These are phyloP conservation scores for Aspergillus bertholletiae DNA, from an alignment of 495 filamentous ascomycete genomes.

Conservation along the genomic window DNA sequence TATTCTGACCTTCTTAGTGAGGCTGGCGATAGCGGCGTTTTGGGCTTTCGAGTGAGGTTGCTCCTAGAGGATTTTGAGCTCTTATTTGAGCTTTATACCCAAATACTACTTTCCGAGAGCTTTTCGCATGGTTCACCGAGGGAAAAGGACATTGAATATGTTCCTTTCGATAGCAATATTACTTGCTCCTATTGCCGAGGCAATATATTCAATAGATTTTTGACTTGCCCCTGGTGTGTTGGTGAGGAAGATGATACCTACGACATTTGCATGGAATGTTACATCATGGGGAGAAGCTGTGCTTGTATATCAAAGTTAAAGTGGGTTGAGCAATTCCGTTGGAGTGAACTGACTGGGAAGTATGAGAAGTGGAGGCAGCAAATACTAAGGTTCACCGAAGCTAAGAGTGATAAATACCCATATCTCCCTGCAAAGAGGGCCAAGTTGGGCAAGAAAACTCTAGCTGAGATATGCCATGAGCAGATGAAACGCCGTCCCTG, in stretches of 20 bases:
- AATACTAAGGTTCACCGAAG: constrained; percentile 64
- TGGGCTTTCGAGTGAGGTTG: constrained; percentile 56
- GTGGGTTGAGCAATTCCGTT: constrained; percentile 91
- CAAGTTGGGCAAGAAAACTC: constrained; percentile 62
- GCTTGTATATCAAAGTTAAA: constrained; percentile 75
- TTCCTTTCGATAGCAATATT: constrained; percentile 80
- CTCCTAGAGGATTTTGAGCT: constrained; percentile 73
- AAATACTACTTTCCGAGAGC: constrained; percentile 78
- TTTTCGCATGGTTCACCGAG: constrained; percentile 60
- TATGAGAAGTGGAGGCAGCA: constrained; percentile 79
- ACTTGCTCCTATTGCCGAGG: constrained; percentile 94
- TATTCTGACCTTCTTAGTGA: constrained; percentile 64
- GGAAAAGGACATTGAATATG: constrained; percentile 63
- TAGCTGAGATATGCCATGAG: constrained; percentile 88
- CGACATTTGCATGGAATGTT: constrained; percentile 97
- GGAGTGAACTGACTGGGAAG: constrained; percentile 70
- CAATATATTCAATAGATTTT: constrained; percentile 95
- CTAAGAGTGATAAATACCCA: constrained; percentile 54
- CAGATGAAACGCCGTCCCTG: constrained; percentile 71
- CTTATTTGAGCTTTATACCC: constrained; percentile 71
- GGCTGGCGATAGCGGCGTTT: constrained; percentile 33
- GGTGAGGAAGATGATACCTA: constrained; percentile 71
- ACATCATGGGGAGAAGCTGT: constrained; percentile 89
- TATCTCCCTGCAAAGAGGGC: constrained; percentile 62
- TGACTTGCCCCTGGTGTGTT: constrained; percentile 82